These are phyloP conservation scores for Epichloe uncinata DNA, from an alignment of 2,329 filamentous ascomycete genomes.

Conservation along the genomic window DNA sequence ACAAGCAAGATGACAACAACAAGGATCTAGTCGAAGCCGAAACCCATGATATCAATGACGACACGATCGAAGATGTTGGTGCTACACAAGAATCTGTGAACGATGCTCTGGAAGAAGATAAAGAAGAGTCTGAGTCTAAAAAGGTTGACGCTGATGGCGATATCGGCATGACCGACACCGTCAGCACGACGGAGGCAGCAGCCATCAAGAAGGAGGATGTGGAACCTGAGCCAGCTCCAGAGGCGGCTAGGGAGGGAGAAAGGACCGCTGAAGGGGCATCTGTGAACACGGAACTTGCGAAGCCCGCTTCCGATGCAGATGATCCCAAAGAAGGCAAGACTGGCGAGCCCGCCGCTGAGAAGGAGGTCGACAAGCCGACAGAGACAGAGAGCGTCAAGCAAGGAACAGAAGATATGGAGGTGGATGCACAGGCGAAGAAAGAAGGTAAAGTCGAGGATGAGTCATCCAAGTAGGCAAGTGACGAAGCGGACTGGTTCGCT, in stretches of 20 bases:
- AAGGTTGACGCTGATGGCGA: conserved; percentile 35
- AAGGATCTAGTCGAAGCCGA: conserved; percentile 19
- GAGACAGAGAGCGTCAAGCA: conserved; percentile 9
- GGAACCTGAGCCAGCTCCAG: conserved; percentile 19
- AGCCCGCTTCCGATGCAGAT: conserved; percentile 1
- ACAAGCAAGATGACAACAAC: conserved; percentile 16
- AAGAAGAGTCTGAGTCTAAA: conserved; percentile 11
- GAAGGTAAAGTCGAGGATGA: conserved; percentile 13
- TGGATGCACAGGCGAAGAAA: conserved; percentile 19
- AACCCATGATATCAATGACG: conserved; percentile 24
- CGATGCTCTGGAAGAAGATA: conserved; percentile 10
- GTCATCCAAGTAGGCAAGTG: conserved; percentile 12
- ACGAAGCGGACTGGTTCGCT: background rate
- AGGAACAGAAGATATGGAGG: conserved; percentile 20
- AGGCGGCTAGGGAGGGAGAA: conserved; percentile 19
- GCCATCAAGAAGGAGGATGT: conserved; percentile 27
- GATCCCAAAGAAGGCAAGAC: conserved; percentile 10
- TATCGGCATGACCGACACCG: conserved; percentile 34
- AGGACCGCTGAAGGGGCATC: conserved; percentile 16
- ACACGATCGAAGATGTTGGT: conserved; percentile 31
- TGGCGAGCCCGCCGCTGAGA: conserved; percentile 8
- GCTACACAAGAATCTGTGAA: conserved; percentile 15
- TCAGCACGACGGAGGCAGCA: conserved; percentile 17
- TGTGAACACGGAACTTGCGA: conserved; percentile 7
- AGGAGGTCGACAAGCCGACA: conserved; percentile 13